Evolutionary conservation across 495 filamentous ascomycete species (phyloP), one percentile per base, ranked within the genome.

Genomic region (Aspergillus bertholletiae): DNA sequence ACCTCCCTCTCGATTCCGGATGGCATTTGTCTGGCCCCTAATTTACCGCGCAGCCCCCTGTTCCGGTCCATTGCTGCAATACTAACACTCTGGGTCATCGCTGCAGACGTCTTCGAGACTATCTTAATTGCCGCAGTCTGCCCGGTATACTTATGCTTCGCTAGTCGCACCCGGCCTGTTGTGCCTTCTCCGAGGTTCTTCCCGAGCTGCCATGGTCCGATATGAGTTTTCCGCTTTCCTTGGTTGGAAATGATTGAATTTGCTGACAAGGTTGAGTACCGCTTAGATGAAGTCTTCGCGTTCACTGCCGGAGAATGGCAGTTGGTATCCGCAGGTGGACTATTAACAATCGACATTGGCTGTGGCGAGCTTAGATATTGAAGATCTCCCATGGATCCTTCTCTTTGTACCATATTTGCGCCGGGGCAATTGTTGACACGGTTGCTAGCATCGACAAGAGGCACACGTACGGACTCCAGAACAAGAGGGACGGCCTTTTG

Each of bases 91-190:
- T 89, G 84, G 2, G 85, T 81, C 61, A 87, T 81, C 18, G 84
- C 80, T 2, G 86, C 87, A 5, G 77, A 84, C 50, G 80, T 83
- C 67, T 90, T 93, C 45, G 87, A 85, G 18, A 98, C 86, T 55
- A 98, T 96, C 79, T 98, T 98, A 68, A 96, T 84, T 6, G 95
- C 94, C 9, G 89, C 94, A 24, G 85, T 75, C 55, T 95, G 82
- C 3, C 86, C 80, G 0, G 89, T 91, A 13, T 78, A 68, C 17
- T 78, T 79, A 71, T 98, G 91, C 54, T 85, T 84, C 1, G 90
- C 93, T 44, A 90, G 66, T 46, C 94, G 80, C 8, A 98, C 95
- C 6, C 88, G 79, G 3, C 88, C 91, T 51, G 89, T 92, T 0
- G 91, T 85, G 7, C 94, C 94, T 53, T 87, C 84, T 0, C 94